Percentiles rank a stretch among this genome's conserved stretches.
Conservation (phyloP, 2,329 filamentous ascomycete species). For the Aureobasidium uvarum region DNA sequence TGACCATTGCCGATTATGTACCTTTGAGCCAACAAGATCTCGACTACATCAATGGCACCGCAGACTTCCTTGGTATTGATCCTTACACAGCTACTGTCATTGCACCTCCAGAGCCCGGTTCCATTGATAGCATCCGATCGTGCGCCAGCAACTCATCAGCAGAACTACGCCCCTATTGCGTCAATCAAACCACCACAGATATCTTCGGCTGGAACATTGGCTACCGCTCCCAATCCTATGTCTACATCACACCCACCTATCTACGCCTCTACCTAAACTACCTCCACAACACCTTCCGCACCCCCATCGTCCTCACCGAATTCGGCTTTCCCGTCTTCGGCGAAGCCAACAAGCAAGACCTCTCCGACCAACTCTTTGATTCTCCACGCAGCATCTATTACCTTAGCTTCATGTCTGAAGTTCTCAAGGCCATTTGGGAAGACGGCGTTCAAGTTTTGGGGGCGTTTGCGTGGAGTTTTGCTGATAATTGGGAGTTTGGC, state of each 20-base stretch:
- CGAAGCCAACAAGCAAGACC: conserved; percentile 44
- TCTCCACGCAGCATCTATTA: conserved; percentile 56
- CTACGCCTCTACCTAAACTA: conserved; percentile 58
- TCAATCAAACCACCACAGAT: conserved; percentile 36
- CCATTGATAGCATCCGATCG: conserved; percentile 31
- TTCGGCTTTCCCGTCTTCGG: conserved; percentile 46
- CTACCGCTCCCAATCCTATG: conserved; percentile 55
- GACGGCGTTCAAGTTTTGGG: conserved; percentile 39
- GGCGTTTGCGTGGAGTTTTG: conserved; percentile 38
- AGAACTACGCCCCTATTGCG: conserved; percentile 36
- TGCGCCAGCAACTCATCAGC: conserved; percentile 39
- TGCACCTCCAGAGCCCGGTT: conserved; percentile 25
- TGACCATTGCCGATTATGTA: conserved; percentile 48
- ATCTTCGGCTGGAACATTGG: conserved; percentile 38
- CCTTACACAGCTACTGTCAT: conserved; percentile 35
- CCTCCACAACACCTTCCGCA: conserved; percentile 58
- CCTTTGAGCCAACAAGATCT: conserved; percentile 52
- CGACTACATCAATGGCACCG: conserved; percentile 31
- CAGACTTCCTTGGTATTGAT: conserved; percentile 37
- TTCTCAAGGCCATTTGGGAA: conserved; percentile 35
- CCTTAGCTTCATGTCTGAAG: conserved; percentile 45
- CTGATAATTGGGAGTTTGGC: conserved; percentile 49
- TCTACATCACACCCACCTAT: conserved; percentile 60
- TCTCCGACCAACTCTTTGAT: conserved; percentile 56
- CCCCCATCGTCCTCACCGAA: conserved; percentile 42